Evolutionary conservation across 2,329 filamentous ascomycete species (phyloP), one percentile per base, ranked within the genome.

Genomic region (Alternaria metachromatica): DNA sequence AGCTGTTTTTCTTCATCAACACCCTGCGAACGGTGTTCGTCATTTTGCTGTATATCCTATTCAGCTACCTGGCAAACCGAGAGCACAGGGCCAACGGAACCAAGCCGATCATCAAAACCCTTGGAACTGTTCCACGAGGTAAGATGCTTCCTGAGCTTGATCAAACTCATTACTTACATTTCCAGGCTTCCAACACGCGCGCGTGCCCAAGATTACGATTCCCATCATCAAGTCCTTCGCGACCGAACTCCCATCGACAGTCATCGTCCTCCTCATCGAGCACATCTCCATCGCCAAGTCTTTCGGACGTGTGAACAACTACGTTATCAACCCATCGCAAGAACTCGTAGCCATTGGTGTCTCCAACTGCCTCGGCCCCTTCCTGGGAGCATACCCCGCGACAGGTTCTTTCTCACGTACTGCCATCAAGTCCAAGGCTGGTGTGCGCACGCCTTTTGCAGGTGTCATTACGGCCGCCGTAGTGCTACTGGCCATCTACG

Each of bases 241-340:
- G 1, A 84, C 85, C 28, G 87, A 97, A 67, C 84, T 99, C 4
- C 96, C 96, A 0, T 92, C 92, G 7, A 90, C 92, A 1, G 90
- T 97, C 59, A 97, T 98, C 70, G 94, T 99, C 18, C 86, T 98
- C 62, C 86, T 99, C 30, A 96, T 98, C 67, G 96, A 99, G 81
- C 95, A 99, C 78, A 97, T 98, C 72, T 94, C 95, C 48, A 98
- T 98, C 68, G 93, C 94, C 21, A 99, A 98, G 80, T 97, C 94
- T 0, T 98, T 99, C 72, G 95, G 96, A 11, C 88, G 95, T 65
- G 88, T 97, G 72, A 97, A 97, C 84, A 97, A 97, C 83, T 99
- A 99, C 81, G 91, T 89, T n/a, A 97, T 99, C 77, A 90, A 97
- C 72, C 94, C 95, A 0, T 97, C 95, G 0, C 95, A 99, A 78